Base-by-base conservation (phyloP, 164 flowering plant genomes). In the Houttuynia cordata region DNA sequence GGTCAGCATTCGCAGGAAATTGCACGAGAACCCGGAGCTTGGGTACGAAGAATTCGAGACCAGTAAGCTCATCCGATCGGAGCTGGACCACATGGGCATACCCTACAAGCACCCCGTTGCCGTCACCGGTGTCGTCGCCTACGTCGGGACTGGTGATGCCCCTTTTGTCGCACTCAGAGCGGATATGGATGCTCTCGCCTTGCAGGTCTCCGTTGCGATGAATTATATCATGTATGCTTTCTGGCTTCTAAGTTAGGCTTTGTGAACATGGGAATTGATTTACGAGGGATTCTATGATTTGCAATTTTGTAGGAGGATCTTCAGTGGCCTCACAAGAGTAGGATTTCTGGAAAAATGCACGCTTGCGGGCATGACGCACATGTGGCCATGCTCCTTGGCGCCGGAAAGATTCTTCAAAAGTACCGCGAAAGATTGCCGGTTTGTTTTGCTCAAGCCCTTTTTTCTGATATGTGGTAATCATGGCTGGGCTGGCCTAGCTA, bases 361-460 rank as follows among this genome's bases (percentile, higher is more conserved):
- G 93, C 93, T 18, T 84, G 93, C 57, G 96, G 96, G 45, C 96
- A 88, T 52, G 93, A 86, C 70, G 76, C 83, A n/a, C n/a, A 86
- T 69, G 83, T 77, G 5, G 73, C 96, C 18, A 86, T 88, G 90
- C 76, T 88, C 51, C 87, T 86, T 47, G 96, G 91, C 39, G 96
- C 96, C 4, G 76, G 73, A 0, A 73, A 66, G 62, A 69, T 73
- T 64, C 76, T 73, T 57, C 73, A 73, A 60, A 60, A 69, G 56
- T 67, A 63, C 60, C 70, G 57, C 4, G 63, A 69, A 6, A 39
- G 66, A 20, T 57, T 69, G 62, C 61, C 62, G 67, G 76, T 73
- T 39, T 58, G 58, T 56, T 56, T 58, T 40, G 12, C n/a, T 39
- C 1, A 13, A 30, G 24, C 30, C 30, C 7, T 39, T 30, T 24